Evolutionary conservation across 495 filamentous ascomycete genomes (phyloP).

Genomic region (Talaromyces liani): DNA sequence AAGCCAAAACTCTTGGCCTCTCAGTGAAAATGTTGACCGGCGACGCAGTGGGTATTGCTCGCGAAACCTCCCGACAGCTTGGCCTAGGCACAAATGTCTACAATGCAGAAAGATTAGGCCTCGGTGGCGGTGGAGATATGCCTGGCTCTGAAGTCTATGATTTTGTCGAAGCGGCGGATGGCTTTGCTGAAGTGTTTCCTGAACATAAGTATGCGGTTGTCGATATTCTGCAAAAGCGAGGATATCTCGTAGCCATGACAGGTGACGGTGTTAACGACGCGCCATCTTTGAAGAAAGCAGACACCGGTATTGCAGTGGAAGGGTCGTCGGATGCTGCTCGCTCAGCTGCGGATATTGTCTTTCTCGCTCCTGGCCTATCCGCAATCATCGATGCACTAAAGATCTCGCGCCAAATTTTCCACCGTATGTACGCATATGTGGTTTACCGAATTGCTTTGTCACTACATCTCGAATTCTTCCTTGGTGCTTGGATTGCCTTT

Average conservation of each 20-base stretch:
- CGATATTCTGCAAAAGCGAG: slow-evolving; percentile 90
- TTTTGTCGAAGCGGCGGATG: slow-evolving; percentile 91
- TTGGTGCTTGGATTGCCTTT: slow-evolving; percentile 85
- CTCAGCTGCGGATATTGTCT: slow-evolving; percentile 90
- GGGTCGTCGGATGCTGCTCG: slow-evolving; percentile 88
- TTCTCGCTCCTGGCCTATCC: slow-evolving; percentile 83
- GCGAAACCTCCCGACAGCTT: slow-evolving; percentile 82
- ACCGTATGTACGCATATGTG: slow-evolving; percentile 95
- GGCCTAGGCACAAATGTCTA: slow-evolving; percentile 92
- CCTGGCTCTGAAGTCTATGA: slow-evolving; percentile 87
- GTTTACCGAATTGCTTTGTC: slow-evolving; percentile 93
- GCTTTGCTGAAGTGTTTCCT: slow-evolving; percentile 91
- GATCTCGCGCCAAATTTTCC: slow-evolving; percentile 91
- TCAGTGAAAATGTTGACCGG: slow-evolving; percentile 96
- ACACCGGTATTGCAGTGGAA: slow-evolving; percentile 82
- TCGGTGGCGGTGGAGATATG: slow-evolving; percentile 82
- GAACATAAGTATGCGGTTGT: slow-evolving; percentile 98
- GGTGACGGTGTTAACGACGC: slow-evolving; percentile 98
- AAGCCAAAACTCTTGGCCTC: slow-evolving; percentile 80
- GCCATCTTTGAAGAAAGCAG: slow-evolving; percentile 91
- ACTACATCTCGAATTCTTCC: slow-evolving; percentile 81
- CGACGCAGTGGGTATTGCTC: slow-evolving; percentile 88
- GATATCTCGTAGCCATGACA: slow-evolving; percentile 95
- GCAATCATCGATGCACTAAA: slow-evolving; percentile 91
- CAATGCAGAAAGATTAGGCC: slow-evolving; percentile 80